Percentiles rank a stretch among this genome's conserved stretches.
Evolutionary conservation across 2,329 filamentous ascomycete species (phyloP).

Genomic region (Colletotrichum sp.): DNA sequence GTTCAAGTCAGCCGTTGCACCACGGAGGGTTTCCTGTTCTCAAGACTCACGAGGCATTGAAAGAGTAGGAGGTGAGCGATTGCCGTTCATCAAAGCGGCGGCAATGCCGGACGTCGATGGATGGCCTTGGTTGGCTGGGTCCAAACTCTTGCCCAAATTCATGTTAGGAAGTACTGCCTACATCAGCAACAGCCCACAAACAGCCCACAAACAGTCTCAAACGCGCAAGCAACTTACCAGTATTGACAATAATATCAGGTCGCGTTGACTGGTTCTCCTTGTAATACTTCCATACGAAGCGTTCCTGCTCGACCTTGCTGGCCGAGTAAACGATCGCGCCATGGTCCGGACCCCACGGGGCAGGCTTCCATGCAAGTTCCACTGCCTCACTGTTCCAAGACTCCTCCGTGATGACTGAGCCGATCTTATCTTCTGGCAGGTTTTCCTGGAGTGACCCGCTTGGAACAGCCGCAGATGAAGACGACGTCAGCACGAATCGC

Average conservation of each 20-base stretch:
- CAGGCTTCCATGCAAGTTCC: conserved; percentile 38
- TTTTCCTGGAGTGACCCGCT: conserved; percentile 20
- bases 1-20: neutral
- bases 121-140: conserved; percentile 23
- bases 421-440: conserved; percentile 6
- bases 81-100: conserved; percentile 26
- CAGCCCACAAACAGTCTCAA: neutral
- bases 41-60: neutral
- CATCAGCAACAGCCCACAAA: conserved; percentile 22
- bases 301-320: conserved; percentile 42
- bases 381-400: conserved; percentile 40
- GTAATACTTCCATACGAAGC: conserved; percentile 42
- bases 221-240: neutral
- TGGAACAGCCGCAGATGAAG: conserved; percentile 28
- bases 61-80: neutral
- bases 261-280: conserved; percentile 31
- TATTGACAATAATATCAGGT: conserved; percentile 11
- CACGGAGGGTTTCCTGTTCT: rapidly evolving
- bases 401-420: conserved; percentile 23
- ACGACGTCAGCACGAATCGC: conserved; percentile 46
- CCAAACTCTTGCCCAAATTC: conserved; percentile 29
- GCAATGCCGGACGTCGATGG: conserved; percentile 26
- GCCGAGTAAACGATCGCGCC: conserved; percentile 36
- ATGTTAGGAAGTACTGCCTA: conserved; percentile 34
- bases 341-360: conserved; percentile 35